Conservation (phyloP, 306 rosid species). For the Trifolium dubium region DNA sequence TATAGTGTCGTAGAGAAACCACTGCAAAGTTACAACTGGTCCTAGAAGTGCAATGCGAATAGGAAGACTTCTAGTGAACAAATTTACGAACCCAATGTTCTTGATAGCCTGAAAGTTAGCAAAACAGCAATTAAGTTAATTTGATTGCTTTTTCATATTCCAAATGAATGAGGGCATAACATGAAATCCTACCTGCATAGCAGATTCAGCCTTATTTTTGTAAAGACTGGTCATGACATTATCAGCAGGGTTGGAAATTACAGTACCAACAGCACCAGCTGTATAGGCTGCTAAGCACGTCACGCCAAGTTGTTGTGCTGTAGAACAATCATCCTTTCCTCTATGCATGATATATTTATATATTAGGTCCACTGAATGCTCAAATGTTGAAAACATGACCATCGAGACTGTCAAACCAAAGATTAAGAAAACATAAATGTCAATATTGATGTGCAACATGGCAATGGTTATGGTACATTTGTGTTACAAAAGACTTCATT, state of each 20-base stretch:
- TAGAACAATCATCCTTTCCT: conserved; percentile 68
- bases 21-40: conserved; percentile 71
- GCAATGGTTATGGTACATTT: background rate
- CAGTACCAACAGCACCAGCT: conserved; percentile 66
- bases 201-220: conserved; percentile 64
- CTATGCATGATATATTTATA: conserved; percentile 53
- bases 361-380: conserved; percentile 70
- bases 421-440: conserved; percentile 18
- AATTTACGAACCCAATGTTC: conserved; percentile 63
- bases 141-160: background rate
- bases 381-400: conserved; percentile 76
- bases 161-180: conserved; percentile 26
- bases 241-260: conserved; percentile 77
- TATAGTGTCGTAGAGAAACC: conserved; percentile 79
- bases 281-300: conserved; percentile 72
- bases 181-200: conserved; percentile 58
- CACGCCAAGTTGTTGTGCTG: conserved; percentile 69
- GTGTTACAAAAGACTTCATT: background rate
- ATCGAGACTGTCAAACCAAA: conserved; percentile 56
- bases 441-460: background rate
- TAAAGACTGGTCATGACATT: conserved; percentile 65
- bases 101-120: conserved; percentile 60
- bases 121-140: conserved; percentile 21
- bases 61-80: conserved; percentile 76
- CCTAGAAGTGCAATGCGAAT: conserved; percentile 68